These are phyloP conservation scores for Agrocybe pediades DNA, from an alignment of 768 basidiomycete genomes.

Conservation along the genomic window DNA sequence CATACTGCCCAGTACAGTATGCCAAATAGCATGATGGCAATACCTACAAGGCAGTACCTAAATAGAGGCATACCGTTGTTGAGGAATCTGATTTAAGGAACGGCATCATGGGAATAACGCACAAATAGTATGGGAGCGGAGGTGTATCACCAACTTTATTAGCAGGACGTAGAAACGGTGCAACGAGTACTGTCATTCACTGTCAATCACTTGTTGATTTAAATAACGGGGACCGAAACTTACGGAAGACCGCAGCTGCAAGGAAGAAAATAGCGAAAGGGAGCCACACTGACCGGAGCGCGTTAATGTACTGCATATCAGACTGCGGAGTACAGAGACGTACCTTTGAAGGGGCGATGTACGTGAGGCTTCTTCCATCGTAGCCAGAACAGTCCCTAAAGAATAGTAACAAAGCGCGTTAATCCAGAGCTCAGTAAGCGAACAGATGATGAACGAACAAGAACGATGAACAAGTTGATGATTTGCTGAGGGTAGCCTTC, in stretches of 20 bases:
- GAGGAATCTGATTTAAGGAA: background rate
- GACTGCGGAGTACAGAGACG: background rate
- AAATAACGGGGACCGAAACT: constrained; percentile 16
- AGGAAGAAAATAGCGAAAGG: constrained; percentile 59
- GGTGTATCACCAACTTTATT: constrained; percentile 61
- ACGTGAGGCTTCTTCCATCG: constrained; percentile 50
- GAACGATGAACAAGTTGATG: constrained; percentile 55
- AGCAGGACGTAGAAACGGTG: constrained; percentile 56
- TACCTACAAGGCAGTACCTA: constrained; percentile 57
- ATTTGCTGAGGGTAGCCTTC: constrained; percentile 56
- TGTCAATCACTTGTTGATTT: no score
- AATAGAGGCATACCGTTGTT: background rate
- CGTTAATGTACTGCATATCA: no score
- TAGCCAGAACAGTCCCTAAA: constrained; percentile 56
- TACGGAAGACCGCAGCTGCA: constrained; percentile 50
- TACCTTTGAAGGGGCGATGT: constrained; percentile 55
- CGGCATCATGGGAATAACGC: constrained; percentile 22
- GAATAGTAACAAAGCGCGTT: background rate
- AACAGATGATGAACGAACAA: constrained; percentile 36
- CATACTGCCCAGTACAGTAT: constrained; percentile 57
- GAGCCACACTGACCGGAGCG: constrained; percentile 46
- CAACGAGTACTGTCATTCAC: constrained; percentile 43
- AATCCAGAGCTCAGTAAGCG: no score
- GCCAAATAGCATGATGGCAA: constrained; percentile 46
- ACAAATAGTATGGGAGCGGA: constrained; percentile 61